Conservation (phyloP, 2,329 filamentous ascomycete species). For the Botryotinia narcissicola region DNA sequence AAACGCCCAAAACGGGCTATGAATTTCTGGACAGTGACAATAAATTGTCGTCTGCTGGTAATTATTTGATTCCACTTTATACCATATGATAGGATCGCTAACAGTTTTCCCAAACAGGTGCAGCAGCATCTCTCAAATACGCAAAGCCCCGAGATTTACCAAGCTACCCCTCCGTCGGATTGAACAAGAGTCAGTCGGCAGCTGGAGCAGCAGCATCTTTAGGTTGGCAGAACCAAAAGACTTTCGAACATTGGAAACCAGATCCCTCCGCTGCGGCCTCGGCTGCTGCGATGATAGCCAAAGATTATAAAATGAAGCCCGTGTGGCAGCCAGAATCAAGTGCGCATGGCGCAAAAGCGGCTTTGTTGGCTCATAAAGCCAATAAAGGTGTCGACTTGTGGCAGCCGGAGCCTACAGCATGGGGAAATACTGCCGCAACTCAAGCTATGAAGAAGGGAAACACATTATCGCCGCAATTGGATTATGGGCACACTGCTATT, state of each 20-base stretch:
- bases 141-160: conserved; percentile 71
- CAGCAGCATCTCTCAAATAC: conserved; percentile 64
- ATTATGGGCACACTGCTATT: conserved; percentile 48
- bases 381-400: conserved; percentile 51
- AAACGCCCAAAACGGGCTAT: conserved; percentile 20
- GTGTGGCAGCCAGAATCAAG: conserved; percentile 63
- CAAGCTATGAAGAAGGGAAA: conserved; percentile 55
- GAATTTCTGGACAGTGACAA: conserved; percentile 48
- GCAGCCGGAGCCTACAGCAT: conserved; percentile 45
- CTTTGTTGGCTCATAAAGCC: conserved; percentile 61
- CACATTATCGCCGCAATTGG: conserved; percentile 44
- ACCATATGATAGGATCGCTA: not conserved
- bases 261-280: conserved; percentile 58
- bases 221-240: conserved; percentile 68
- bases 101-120: conserved; percentile 44
- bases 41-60: conserved; percentile 57
- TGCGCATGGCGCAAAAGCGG: conserved; percentile 70
- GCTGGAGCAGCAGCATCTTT: conserved; percentile 73
- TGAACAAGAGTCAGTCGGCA: conserved; percentile 54
- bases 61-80: conserved; percentile 32
- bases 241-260: conserved; percentile 65
- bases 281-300: conserved; percentile 56
- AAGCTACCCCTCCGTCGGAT: conserved; percentile 67
- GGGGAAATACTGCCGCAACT: conserved; percentile 66
- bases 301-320: conserved; percentile 54